Base-by-base conservation (phyloP, 31 red algal species). In the Porphyra umbilicalis region DNA sequence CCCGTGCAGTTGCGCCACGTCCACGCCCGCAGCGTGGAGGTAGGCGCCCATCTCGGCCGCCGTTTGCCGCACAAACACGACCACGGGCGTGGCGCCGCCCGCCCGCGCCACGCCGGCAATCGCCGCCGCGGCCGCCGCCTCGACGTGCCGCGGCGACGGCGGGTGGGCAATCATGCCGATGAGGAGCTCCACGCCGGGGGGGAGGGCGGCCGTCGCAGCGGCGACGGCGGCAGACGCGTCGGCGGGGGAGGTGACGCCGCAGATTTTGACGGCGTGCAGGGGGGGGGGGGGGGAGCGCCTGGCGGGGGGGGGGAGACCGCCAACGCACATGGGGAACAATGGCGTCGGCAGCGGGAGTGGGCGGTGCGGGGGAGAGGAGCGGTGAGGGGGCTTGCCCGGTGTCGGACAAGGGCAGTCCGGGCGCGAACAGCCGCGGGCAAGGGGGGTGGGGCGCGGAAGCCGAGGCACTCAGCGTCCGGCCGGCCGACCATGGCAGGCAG, bases 161-260 rank as follows among this genome's bases (percentile, higher is more conserved):
- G 93, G 93, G 84, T 88, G 90, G 6, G 90, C 71, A 77, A 95
- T 89, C 80, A 89, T 91, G 6, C 93, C 93, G 36, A 95, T 82
- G 46, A 91, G 42, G 34, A 95, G 85, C 34, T 85, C 79, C 67
- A 81, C 75, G 77, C 83, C n/a, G 36, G 85, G 29, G 11, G 88
- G 93, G 4, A 95, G 39, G 16, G 78, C 33, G 32, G 84, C 36
- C 29, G 75, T 35, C 32, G 85, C 79, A 25, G 81, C 76, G 6
- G 33, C 25, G 15, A 46, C 35, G 1, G 87, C 36, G 37, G 84
- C 35, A 10, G 71, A 42, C 32, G 90, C 90, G 76, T 92, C 90
- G 15, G 79, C 46, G n/a, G 90, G 35, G 79, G 36, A 40, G 18
- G 35, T 25, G 85, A 91, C 83, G 11, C 36, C 88, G 39, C 88